Evolutionary conservation across 2,329 filamentous ascomycete species (phyloP).

Genomic region (Saccharata proteae): DNA sequence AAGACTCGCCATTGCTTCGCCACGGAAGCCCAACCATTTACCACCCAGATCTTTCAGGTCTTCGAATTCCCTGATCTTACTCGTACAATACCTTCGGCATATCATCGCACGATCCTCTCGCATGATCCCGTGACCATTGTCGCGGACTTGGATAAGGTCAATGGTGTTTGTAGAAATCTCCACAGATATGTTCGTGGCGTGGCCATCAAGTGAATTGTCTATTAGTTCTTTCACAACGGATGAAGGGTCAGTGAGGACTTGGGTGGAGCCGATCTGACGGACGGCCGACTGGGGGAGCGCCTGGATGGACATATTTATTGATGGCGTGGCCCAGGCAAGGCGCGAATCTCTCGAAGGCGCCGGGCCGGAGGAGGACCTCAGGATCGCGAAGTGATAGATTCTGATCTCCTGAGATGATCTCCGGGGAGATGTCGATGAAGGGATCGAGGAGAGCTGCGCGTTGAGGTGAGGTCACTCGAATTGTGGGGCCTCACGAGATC

Average conservation of each 20-base stretch:
- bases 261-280: slow-evolving; percentile 47
- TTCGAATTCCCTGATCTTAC: slow-evolving; percentile 55
- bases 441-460: too few relatives aligned
- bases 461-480: too few relatives aligned
- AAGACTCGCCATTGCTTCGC: slow-evolving; percentile 57
- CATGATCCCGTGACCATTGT: slow-evolving; percentile 60
- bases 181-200: slow-evolving; percentile 54
- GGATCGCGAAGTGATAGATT: not conserved
- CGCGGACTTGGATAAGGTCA: slow-evolving; percentile 52
- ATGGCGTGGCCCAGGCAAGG: too few relatives aligned
- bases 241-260: slow-evolving; percentile 47
- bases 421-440: too few relatives aligned
- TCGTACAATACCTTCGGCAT: slow-evolving; percentile 59
- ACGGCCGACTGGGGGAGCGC: slow-evolving; percentile 31
- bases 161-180: slow-evolving; percentile 53
- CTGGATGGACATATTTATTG: slow-evolving; percentile 32
- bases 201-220: slow-evolving; percentile 65
- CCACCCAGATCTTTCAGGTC: slow-evolving; percentile 48
- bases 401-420: not conserved
- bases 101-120: slow-evolving; percentile 51
- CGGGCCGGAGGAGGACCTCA: not conserved
- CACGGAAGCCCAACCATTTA: slow-evolving; percentile 60
- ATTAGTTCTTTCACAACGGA: slow-evolving; percentile 63
- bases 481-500: too few relatives aligned
- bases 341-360: too few relatives aligned